Evolutionary conservation across 495 filamentous ascomycete genomes (phyloP), one percentile per base, ranked within the genome.

Genomic region (Penicillium canariense): DNA sequence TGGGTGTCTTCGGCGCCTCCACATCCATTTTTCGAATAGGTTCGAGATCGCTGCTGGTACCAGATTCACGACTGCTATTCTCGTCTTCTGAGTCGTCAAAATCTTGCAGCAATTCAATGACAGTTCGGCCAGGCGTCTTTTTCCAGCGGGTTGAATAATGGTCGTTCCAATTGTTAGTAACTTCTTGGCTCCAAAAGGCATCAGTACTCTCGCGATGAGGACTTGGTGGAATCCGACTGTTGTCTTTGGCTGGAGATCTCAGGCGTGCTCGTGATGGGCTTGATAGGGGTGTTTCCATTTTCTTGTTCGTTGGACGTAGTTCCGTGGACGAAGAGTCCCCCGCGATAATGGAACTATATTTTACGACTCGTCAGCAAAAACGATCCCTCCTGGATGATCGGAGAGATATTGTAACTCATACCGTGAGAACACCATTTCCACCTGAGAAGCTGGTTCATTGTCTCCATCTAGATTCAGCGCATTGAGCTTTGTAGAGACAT

Each of bases 101-200:
- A n/a, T 70, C 66, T 26, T 53, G 57, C 6, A 74, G 59, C 4
- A 68, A 54, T 18, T 67, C 54, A 18, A 71, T 60, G 8, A 66
- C 36, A 23, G 56, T 50, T 25, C 54, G 49, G 14, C 43, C 56
- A 17, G 36, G 10, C 38, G 51, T 22, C 34, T 50, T 63, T n/a
- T 72, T 64, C 55, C 90, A 90, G 27, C 74, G 72, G 0, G 87
- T 85, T 6, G 89, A 88, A 68, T 91, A 84, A 52, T 87, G 69
- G 55, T 95, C 90, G 58, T 90, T 86, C 91, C 90, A 96, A 50
- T 83, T 81, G 68, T 92, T 88, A 55, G 88, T 83, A 11, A 81
- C 70, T 25, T 86, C 86, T 54, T 85, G 81, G 50, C 77, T 80
- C 92, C 92, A 96, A 69, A 96, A 96, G 11, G 81, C 81, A 60